Evolutionary conservation across 768 basidiomycete genomes (phyloP), one percentile per base, ranked within the genome.

Genomic region (Auriscalpium vulgare): DNA sequence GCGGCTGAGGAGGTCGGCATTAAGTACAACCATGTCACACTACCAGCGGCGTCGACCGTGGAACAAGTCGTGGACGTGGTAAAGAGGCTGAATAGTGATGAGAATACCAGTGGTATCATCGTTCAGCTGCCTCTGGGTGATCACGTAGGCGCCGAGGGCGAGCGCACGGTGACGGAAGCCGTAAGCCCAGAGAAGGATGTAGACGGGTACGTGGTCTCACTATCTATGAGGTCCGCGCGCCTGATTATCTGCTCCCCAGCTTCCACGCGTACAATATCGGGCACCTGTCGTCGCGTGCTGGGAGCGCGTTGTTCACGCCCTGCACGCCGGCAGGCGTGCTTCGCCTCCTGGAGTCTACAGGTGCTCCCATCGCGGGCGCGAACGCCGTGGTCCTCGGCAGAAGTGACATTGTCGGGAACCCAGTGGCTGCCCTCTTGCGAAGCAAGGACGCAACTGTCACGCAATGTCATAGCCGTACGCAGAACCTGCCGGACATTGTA

Each of bases 181-280:
- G 84, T 99, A 57, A 88, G 84, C 57, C 92, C 93, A 16, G 81
- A 87, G 69, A 99, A 99, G 74, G 97, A 99, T 63, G 88, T 99
- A 58, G 97, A 99, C 70, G 97, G 94, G 91, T 94, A 64, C 55
- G 78, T 71, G 8, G 44, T 40, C 47, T 8, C 48, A 40, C 40
- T 46, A 21, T 37, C 53, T 40, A 43, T 6, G 19, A 40, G 19
- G 37, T 38, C n/a, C 29, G 8, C 38, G 48, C 36, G 34, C 38
- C 21, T 47, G 23, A 21, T 54, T 45, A 45, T 47, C 36, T 16
- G 45, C 37, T 19, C 51, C 37, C 51, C 60, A 94, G 95, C 29
- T 99, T 99, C 78, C 93, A 97, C 74, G 93, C 95, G 5, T 95
- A 95, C 72, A 99, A 98, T 72, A 97, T 98, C 59, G 95, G 97